phyloP scores from a whole-genome alignment of 805 yeast genomes.

The Myxozyma geophila region DNA sequence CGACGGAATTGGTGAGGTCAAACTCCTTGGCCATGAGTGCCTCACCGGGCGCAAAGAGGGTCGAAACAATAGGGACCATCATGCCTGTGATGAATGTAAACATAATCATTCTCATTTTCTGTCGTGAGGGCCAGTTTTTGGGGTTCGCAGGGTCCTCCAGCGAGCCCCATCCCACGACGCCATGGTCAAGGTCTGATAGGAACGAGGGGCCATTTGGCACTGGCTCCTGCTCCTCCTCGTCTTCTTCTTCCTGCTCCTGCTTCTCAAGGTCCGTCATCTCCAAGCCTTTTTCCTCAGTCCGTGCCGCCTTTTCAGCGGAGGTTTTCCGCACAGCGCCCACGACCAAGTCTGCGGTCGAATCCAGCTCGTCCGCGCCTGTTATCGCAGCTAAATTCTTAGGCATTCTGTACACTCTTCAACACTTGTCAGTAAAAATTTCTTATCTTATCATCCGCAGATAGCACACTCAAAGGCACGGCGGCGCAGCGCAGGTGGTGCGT shows the following conservation, averaged over 20 bases:
- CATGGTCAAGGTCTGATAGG: conserved; percentile 19
- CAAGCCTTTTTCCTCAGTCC: too few species aligned
- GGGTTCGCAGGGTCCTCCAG: conserved; percentile 49
- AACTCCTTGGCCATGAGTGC: conserved; percentile 45
- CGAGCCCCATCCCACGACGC: conserved; percentile 40
- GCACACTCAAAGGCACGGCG: too few species aligned
- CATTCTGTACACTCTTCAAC: too few species aligned
- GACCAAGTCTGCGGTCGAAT: background rate
- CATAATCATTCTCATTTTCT: conserved; percentile 49
- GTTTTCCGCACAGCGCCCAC: background rate
- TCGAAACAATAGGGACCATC: conserved; percentile 32
- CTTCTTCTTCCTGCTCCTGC: background rate
- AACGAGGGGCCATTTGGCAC: conserved; percentile 4
- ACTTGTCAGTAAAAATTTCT: too few species aligned
- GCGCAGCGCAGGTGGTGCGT: too few species aligned
- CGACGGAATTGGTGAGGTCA: conserved; percentile 22
- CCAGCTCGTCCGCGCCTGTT: too few species aligned
- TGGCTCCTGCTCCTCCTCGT: background rate
- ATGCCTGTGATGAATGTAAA: conserved; percentile 35
- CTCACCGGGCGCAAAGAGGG: conserved; percentile 35
- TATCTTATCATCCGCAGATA: too few species aligned
- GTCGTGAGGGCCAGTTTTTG: conserved; percentile 43
- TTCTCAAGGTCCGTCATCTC: background rate
- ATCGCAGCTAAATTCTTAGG: too few species aligned
- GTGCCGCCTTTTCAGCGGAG: background rate